These are phyloP conservation scores for Tylopilus sp. DNA, from an alignment of 1,284 basidiomycete species.

Conservation along the genomic window DNA sequence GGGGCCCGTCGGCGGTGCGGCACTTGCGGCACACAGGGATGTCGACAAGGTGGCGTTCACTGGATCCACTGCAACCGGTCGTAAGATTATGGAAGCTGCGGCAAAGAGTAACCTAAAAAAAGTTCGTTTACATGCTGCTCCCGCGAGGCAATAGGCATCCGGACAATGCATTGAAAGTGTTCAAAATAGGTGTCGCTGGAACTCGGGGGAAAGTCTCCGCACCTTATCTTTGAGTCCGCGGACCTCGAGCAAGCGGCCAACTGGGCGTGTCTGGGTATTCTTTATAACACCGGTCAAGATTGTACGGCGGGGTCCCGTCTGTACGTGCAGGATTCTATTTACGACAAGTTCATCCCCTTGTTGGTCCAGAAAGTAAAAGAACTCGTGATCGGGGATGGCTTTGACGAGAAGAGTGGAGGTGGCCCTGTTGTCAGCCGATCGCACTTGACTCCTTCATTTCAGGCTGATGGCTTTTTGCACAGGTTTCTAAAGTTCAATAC, in stretches of 20 bases:
- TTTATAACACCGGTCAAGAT: slow-evolving; percentile 82
- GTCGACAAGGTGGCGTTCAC: slow-evolving; percentile 86
- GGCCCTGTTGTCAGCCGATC: slow-evolving; percentile 68
- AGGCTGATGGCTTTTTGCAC: slow-evolving; percentile 9
- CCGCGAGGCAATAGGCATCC: slow-evolving; percentile 21
- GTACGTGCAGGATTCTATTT: slow-evolving; percentile 79
- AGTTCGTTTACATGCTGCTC: slow-evolving; percentile 37
- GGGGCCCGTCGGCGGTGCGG: slow-evolving; percentile 80
- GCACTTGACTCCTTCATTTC: slow-evolving; percentile 3
- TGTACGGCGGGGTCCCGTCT: slow-evolving; percentile 85
- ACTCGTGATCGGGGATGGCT: slow-evolving; percentile 74
- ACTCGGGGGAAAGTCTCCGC: slow-evolving; percentile 93
- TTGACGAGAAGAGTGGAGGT: slow-evolving; percentile 67
- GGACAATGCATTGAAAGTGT: slow-evolving; percentile 12
- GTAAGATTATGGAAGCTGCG: slow-evolving; percentile 87
- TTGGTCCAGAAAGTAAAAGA: slow-evolving; percentile 66
- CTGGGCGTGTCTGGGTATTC: slow-evolving; percentile 79
- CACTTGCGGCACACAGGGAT: slow-evolving; percentile 69
- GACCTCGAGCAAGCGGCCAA: slow-evolving; percentile 83
- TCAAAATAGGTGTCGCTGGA: slow-evolving; percentile 75
- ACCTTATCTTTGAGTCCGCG: slow-evolving; percentile 78
- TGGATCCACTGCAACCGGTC: slow-evolving; percentile 82
- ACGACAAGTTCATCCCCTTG: slow-evolving; percentile 74
- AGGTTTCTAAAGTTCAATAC: slow-evolving; percentile 82
- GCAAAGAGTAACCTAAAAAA: slow-evolving; percentile 93